phyloP scores from a whole-genome alignment of 208 protist species.

The Phytomonas serpens region DNA sequence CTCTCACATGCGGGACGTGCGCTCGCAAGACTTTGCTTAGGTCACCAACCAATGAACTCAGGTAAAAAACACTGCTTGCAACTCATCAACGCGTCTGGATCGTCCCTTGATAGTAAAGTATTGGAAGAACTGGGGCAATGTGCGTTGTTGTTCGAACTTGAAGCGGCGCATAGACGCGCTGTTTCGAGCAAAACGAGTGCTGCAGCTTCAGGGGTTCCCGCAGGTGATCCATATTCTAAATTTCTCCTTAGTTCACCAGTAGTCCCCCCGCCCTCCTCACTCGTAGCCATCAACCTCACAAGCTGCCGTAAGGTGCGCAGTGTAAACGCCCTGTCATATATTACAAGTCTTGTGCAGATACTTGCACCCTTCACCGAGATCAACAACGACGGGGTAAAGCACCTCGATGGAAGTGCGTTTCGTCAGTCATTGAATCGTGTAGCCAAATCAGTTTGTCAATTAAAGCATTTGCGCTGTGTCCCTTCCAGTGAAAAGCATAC shows the following conservation, averaged over 20 bases:
- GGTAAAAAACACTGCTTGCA: neutral
- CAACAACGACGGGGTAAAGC: constrained; percentile 19
- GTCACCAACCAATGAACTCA: neutral
- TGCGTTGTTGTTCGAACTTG: constrained; percentile 21
- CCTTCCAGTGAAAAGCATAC: neutral
- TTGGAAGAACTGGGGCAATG: constrained; percentile 28
- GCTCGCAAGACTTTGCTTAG: neutral
- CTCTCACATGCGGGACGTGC: neutral
- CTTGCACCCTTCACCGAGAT: constrained; percentile 36
- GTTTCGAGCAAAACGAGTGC: neutral
- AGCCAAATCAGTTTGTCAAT: neutral
- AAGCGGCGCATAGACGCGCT: neutral
- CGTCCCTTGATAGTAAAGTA: constrained; percentile 20
- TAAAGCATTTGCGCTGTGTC: neutral
- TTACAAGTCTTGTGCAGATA: constrained; percentile 36
- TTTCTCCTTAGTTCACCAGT: neutral
- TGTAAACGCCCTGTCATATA: constrained; percentile 28
- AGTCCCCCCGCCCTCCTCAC: constrained; percentile 12
- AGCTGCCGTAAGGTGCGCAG: constrained; percentile 25
- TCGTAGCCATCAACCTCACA: constrained; percentile 39
- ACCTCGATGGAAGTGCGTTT: constrained; percentile 23
- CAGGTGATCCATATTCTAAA: neutral
- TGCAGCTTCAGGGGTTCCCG: neutral
- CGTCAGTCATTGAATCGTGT: neutral
- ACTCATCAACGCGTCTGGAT: neutral